phyloP scores from a whole-genome alignment of 768 basidiomycete species.

The Suillus variegatus region DNA sequence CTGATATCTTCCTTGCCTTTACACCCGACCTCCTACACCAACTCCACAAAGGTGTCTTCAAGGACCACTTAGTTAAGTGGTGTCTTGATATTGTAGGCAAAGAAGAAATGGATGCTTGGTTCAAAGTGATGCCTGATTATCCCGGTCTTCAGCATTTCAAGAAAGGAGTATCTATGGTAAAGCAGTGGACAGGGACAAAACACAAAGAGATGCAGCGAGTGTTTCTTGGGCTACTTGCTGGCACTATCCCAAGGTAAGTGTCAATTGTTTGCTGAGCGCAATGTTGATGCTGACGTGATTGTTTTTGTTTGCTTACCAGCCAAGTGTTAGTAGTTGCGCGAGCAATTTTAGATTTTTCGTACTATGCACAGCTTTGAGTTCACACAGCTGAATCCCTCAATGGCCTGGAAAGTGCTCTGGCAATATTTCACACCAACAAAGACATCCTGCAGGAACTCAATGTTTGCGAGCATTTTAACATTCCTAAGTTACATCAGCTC shows the following conservation, averaged over 20 bases:
- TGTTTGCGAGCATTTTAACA: constrained; percentile 32
- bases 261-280: background rate
- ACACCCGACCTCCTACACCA: constrained; percentile 48
- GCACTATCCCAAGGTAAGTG: constrained; percentile 10
- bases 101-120: constrained; percentile 17
- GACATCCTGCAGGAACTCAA: constrained; percentile 29
- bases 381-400: constrained; percentile 30
- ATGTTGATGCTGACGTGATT: constrained; percentile 1
- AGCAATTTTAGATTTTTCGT: constrained; percentile 37
- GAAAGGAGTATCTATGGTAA: constrained; percentile 40
- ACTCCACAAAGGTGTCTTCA: constrained; percentile 49
- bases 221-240: constrained; percentile 34
- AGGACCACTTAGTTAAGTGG: constrained; percentile 45
- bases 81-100: constrained; percentile 16
- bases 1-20: constrained; percentile 40
- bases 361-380: constrained; percentile 28
- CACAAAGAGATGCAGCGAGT: constrained; percentile 39
- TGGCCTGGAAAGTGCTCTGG: constrained; percentile 22
- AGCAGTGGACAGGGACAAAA: constrained; percentile 47
- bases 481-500: constrained; percentile 37
- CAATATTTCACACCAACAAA: constrained; percentile 30
- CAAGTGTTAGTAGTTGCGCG: constrained; percentile 22
- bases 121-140: constrained; percentile 17
- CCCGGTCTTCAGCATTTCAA: constrained; percentile 34
- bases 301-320: background rate